These are phyloP conservation scores for Colletotrichum theobromicola DNA, from an alignment of 2,329 filamentous ascomycete genomes.

Conservation along the genomic window DNA sequence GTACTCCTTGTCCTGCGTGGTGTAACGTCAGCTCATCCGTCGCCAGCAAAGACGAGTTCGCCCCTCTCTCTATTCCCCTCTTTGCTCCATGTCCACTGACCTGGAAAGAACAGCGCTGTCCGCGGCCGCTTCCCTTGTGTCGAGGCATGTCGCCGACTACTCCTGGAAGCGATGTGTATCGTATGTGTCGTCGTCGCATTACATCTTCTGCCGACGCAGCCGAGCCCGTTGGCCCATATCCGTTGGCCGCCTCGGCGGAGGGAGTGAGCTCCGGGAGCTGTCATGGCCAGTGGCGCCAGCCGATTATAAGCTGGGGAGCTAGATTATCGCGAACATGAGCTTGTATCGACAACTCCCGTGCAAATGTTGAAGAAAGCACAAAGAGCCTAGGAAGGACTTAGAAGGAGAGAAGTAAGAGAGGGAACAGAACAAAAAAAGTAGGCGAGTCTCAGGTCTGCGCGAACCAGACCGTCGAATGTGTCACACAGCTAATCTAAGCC, in stretches of 20 bases:
- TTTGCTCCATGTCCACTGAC: constrained; percentile 33
- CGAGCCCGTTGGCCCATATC: constrained; percentile 13
- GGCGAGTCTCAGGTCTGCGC: background rate
- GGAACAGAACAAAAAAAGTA: background rate
- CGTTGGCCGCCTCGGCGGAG: constrained; percentile 7
- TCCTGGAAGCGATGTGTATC: constrained; percentile 22
- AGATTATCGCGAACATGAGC: constrained; percentile 18
- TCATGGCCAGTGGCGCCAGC: constrained; percentile 21
- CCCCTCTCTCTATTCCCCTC: background rate
- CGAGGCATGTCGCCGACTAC: constrained; percentile 33
- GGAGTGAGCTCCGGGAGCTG: constrained; percentile 16
- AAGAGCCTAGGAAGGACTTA: background rate
- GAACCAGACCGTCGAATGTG: background rate
- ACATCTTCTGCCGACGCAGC: constrained; percentile 8
- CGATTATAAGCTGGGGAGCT: constrained; percentile 20
- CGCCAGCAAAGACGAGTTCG: background rate
- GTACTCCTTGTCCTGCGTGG: constrained; percentile 78
- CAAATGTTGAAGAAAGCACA: background rate
- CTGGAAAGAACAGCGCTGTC: constrained; percentile 67
- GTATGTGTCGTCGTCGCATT: constrained; percentile 4
- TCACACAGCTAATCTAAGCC: constrained; percentile 4
- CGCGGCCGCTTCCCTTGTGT: constrained; percentile 42
- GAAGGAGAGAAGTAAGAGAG: background rate
- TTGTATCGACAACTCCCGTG: background rate
- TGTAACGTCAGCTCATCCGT: background rate